These are phyloP conservation scores for Sisymbrium irio DNA, from an alignment of 345 rosid genomes.

Conservation along the genomic window DNA sequence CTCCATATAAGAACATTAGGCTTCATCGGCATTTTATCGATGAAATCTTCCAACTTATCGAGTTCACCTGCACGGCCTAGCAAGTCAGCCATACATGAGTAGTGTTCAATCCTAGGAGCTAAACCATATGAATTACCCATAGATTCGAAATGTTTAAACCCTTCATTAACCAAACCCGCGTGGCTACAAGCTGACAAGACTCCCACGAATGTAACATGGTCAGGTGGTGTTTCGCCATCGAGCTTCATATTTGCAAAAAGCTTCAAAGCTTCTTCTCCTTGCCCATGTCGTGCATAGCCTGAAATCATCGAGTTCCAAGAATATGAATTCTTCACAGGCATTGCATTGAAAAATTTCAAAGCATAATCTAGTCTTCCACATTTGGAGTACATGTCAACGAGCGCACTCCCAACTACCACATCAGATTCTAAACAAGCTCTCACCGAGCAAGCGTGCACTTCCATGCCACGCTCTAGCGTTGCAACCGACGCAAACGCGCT, in stretches of 20 bases:
- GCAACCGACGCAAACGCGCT: conserved; percentile 95
- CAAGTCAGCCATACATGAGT: conserved; percentile 88
- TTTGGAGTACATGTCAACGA: conserved; percentile 93
- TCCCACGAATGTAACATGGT: conserved; percentile 92
- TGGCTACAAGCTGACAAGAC: conserved; percentile 94
- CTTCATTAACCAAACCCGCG: conserved; percentile 76
- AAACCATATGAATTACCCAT: conserved; percentile 59
- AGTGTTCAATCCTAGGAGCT: conserved; percentile 73
- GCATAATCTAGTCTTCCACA: conserved; percentile 94
- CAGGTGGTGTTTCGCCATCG: conserved; percentile 54
- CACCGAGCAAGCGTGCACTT: conserved; percentile 79
- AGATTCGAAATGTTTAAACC: conserved; percentile 64
- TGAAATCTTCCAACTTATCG: conserved; percentile 65
- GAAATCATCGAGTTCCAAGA: conserved; percentile 97
- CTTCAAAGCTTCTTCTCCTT: conserved; percentile 65
- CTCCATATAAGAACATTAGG: conserved; percentile 92
- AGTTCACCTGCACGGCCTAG: conserved; percentile 88
- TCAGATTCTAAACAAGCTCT: conserved; percentile 76
- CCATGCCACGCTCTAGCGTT: conserved; percentile 89
- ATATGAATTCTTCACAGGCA: conserved; percentile 77
- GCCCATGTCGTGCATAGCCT: conserved; percentile 85
- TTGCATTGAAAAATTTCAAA: conserved; percentile 58
- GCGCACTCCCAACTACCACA: conserved; percentile 91
- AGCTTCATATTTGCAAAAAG: conserved; percentile 65
- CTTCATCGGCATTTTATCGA: conserved; percentile 60